Percentiles rank a stretch among this genome's conserved stretches.
Evolutionary conservation across 768 basidiomycete genomes (phyloP).

Genomic region (Boletus reticuloceps): DNA sequence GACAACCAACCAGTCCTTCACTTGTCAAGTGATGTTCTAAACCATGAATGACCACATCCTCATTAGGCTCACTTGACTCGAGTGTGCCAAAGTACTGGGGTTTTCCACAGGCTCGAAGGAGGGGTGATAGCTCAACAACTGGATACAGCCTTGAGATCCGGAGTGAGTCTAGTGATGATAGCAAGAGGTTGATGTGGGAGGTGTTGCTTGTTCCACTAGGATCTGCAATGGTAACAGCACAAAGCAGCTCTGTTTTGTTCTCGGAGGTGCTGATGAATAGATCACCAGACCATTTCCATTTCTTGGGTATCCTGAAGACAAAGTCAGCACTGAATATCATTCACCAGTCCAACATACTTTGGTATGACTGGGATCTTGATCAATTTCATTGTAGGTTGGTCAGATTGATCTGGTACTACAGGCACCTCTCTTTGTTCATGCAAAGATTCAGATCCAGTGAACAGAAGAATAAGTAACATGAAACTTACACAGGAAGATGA

Average conservation of each 20-base stretch:
- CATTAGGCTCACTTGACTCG: conserved; percentile 37
- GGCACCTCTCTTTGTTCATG: conserved; percentile 14
- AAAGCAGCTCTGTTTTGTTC: conserved; percentile 42
- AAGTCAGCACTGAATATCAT: conserved; percentile 2
- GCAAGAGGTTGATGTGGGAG: conserved; percentile 48
- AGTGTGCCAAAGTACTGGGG: conserved; percentile 55
- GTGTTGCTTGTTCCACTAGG: conserved; percentile 41
- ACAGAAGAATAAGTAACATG: background rate
- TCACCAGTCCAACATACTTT: conserved; percentile 22
- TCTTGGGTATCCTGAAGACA: conserved; percentile 48
- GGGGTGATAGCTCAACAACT: conserved; percentile 41
- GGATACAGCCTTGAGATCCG: conserved; percentile 48
- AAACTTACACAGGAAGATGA: conserved; percentile 25
- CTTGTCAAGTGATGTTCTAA: conserved; percentile 47
- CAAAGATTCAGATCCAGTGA: background rate
- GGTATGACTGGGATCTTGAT: conserved; percentile 17
- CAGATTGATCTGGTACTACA: conserved; percentile 1
- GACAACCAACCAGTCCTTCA: conserved; percentile 43
- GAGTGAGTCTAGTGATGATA: conserved; percentile 42
- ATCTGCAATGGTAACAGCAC: conserved; percentile 49
- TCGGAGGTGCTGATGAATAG: conserved; percentile 41
- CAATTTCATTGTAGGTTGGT: conserved; percentile 2
- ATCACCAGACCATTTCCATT: conserved; percentile 66
- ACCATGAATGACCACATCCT: conserved; percentile 38
- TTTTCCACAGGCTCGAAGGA: conserved; percentile 49